Conservation (phyloP, 805 yeast species). For the Saccharomycopsis sp. region DNA sequence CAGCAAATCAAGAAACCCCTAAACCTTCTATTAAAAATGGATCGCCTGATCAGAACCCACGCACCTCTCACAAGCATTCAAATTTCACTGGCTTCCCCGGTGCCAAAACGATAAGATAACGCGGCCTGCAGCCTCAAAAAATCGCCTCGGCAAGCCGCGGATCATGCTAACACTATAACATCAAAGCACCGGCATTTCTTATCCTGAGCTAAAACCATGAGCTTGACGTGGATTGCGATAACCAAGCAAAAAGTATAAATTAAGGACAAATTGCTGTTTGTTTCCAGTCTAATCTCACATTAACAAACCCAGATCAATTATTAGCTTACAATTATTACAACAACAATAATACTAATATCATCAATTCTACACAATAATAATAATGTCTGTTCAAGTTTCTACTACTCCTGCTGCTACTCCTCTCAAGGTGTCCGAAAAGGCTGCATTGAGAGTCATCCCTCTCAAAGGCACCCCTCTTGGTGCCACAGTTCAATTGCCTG, state of each 20-base stretch:
- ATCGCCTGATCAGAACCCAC: background rate
- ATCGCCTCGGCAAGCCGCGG: background rate
- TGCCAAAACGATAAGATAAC: background rate
- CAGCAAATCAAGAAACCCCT: too few species aligned
- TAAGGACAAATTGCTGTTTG: background rate
- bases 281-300: too few species aligned
- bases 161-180: background rate
- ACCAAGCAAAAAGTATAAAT: background rate
- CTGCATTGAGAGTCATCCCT: conserved; percentile 37
- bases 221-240: background rate
- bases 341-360: background rate
- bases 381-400: conserved; percentile 1
- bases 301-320: too few species aligned
- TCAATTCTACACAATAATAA: background rate
- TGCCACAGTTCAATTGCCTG: conserved; percentile 59
- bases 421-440: background rate
- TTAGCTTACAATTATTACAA: too few species aligned
- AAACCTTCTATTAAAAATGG: too few species aligned
- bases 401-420: background rate
- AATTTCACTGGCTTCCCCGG: background rate
- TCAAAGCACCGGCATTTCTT: background rate
- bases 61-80: background rate
- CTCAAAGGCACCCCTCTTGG: conserved; percentile 55
- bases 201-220: background rate
- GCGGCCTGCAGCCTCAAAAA: background rate